Base-by-base conservation (phyloP, 768 basidiomycete species). In the Gelatoporia subvermispora region DNA sequence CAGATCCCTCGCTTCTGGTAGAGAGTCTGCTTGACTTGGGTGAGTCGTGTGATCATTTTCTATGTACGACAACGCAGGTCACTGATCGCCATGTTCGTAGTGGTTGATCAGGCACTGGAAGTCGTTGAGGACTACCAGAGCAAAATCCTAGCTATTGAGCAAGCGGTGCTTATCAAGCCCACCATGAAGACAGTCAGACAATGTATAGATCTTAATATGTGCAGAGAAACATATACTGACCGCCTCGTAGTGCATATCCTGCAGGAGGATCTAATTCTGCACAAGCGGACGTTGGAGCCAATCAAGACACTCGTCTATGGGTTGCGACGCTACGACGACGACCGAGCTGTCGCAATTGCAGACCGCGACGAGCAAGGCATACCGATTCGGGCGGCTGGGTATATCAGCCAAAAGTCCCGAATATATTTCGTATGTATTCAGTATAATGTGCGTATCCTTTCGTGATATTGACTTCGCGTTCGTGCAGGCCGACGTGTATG, bases 281-380 rank as follows among this genome's bases (percentile, higher is more conserved):
- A 82, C 58, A 85, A 84, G 59, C 75, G 84, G 22, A 84, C 84
- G 2, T 70, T 86, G 21, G 81, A 79, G 20, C 85, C 85, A 0
- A 73, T 88, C 54, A 82, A 76, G 55, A 75, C 78, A 0, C 64
- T 86, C 45, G 68, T 88, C 11, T 81, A 81, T 53, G 79, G 82
- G 8, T 61, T 88, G 25, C 67, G 84, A 31, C 66, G 78, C 42
- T 85, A 86, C 55, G 85, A 88, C 53, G 65, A 76, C 22, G 84
- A 85, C 55, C 74, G 85, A 21, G 75, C 73, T 47, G 71, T 74
- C 5, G 82, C 83, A 5, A 72, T 82, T 31, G 61, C 76, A 31
- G 74, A 76, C 41, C 42, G 43, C 10, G 39, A 39, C 35, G 49
- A 52, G 22, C 44, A 47, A 31, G 44, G 51, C 8, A 71, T 75